These are phyloP conservation scores for Fraxinus sp. DNA, from an alignment of 305 asterid species.

Conservation along the genomic window DNA sequence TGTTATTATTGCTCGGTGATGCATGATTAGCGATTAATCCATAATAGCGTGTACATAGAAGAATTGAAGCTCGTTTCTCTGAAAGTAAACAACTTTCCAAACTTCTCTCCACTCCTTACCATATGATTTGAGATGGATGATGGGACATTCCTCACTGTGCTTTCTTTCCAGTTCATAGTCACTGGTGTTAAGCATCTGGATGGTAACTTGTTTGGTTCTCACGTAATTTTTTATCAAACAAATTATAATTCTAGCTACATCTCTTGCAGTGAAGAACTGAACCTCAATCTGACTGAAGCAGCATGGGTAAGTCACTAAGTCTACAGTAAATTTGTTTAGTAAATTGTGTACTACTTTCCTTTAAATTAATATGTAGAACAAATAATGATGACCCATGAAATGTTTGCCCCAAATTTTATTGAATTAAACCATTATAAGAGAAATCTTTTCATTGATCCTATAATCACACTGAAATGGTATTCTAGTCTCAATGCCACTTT, in stretches of 20 bases:
- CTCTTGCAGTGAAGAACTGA: constrained; percentile 84
- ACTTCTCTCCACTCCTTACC: background rate
- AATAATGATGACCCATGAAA: background rate
- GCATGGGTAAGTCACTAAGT: constrained; percentile 70
- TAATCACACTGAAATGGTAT: background rate
- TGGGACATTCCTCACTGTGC: background rate
- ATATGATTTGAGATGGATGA: background rate
- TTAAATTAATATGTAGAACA: background rate
- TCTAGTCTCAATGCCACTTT: background rate
- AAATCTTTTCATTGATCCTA: constrained; percentile 8
- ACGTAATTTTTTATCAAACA: constrained; percentile 1
- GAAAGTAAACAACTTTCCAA: background rate
- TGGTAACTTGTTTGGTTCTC: background rate
- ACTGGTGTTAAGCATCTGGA: constrained; percentile 7
- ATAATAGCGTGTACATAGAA: background rate
- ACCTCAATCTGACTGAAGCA: constrained; percentile 90
- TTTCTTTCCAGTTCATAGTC: constrained; percentile 7
- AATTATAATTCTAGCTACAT: constrained; percentile 28
- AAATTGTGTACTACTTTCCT: background rate
- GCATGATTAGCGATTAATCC: background rate
- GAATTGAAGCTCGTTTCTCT: background rate
- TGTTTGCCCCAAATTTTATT: background rate
- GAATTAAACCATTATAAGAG: constrained; percentile 15
- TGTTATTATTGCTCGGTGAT: background rate
- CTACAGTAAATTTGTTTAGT: constrained; percentile 17